phyloP scores from a whole-genome alignment of 441 rosid genomes.

The Metrosideros polymorpha region DNA sequence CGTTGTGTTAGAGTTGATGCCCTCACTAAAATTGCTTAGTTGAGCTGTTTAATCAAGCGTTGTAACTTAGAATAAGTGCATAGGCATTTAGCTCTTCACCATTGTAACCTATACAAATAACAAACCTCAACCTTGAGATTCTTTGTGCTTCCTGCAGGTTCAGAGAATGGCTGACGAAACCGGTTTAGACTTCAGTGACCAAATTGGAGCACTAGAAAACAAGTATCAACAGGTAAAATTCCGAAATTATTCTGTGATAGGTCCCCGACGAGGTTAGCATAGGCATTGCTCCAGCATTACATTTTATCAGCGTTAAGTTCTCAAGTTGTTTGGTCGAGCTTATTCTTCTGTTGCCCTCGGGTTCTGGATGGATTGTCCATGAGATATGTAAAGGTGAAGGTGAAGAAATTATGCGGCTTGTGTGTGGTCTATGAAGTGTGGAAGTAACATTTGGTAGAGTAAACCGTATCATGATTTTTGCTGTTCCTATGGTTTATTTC shows the following conservation, averaged over 20 bases:
- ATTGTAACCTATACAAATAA: not conserved
- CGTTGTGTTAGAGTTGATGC: not conserved
- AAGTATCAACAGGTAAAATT: conserved; percentile 17
- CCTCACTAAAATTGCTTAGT: not conserved
- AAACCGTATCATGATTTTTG: not conserved
- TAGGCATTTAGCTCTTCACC: not conserved
- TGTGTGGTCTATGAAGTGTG: not conserved
- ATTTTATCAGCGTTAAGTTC: not conserved
- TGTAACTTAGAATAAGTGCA: not conserved
- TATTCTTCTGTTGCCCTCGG: not conserved
- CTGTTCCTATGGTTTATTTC: not conserved
- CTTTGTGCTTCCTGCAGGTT: not conserved
- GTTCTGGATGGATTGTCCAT: not conserved
- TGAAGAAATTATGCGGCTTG: not conserved
- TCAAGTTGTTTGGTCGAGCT: not conserved
- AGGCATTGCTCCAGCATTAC: not conserved
- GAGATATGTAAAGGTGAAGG: not conserved
- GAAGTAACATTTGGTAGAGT: not conserved
- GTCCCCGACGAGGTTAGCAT: not conserved
- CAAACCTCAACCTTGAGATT: not conserved
- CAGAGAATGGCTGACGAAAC: conserved; percentile 14
- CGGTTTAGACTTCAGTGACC: conserved; percentile 17
- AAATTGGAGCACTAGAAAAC: conserved; percentile 10
- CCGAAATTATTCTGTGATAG: not conserved
- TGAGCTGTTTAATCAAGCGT: not conserved